Evolutionary conservation across 257 asterid genomes (phyloP), one percentile per base, ranked within the genome.

Genomic region (Solanum chaucha): DNA sequence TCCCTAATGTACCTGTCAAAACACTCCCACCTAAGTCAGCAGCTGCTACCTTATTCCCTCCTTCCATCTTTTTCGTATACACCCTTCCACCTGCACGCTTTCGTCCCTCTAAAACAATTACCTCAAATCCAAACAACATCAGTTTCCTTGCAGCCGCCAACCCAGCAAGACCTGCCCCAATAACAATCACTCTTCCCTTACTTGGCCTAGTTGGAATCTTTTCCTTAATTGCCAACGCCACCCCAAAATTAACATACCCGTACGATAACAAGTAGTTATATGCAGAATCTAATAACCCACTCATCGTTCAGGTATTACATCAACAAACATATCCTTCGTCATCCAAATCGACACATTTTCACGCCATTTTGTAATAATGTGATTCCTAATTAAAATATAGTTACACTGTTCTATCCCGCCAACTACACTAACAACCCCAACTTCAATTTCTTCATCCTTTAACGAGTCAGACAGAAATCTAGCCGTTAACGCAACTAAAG

Each of bases 71-170:
- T 91, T 90, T 93, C 0, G 98, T 93, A 87, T 93, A 93, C 64
- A 95, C 99, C 90, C 98, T 92, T 88, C 99, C 99, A 61, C 99
- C 97, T 5, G 98, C 94, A 64, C 99, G 97, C 85, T 92, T 92
- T 88, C 97, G 91, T 71, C 98, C 99, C 91, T 97, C 99, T 89
- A 97, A 89, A 83, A 95, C 95, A 20, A 90, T 92, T 46, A 95
- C 99, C 92, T 93, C 64, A 55, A 55, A 55, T 7, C 64, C 64
- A 55, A 55, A 55, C 8, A 55, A 17, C 64, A 55, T 55, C 64
- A 55, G 64, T 55, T 55, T 4, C n/a, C 64, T 55, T 1, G 64
- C n/a, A 17, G 10, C 64, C 10, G n/a, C 64, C n/a, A 55, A 55
- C n/a, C 61, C 1, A 55, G 4, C 64, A 17, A 17, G 64, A 55